phyloP scores from a whole-genome alignment of 2,329 filamentous ascomycete genomes.

The Scolecobasidium constrictum region DNA sequence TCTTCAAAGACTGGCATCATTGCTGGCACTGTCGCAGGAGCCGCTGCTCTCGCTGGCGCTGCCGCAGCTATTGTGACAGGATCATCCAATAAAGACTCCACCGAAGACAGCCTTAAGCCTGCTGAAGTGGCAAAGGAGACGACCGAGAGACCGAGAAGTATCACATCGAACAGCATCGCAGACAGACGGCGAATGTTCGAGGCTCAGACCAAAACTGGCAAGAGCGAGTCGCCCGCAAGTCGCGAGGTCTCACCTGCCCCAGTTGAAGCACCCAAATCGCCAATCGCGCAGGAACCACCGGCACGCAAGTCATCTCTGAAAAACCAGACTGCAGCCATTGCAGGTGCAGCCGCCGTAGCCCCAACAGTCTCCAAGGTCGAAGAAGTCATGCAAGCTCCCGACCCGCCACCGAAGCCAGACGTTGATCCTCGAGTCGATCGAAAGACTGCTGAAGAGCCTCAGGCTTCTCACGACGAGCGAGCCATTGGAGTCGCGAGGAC shows the following conservation, averaged over 20 bases:
- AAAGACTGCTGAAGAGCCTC: background rate
- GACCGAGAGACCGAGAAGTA: background rate
- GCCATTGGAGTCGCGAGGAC: constrained; percentile 33
- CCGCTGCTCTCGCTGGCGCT: constrained; percentile 4
- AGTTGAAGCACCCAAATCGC: background rate
- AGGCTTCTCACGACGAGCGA: constrained; percentile 12
- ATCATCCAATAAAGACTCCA: background rate
- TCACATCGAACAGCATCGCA: background rate
- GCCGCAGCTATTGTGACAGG: constrained; percentile 2
- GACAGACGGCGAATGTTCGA: background rate
- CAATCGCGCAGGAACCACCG: background rate
- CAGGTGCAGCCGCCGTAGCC: background rate
- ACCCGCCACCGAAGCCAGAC: no score
- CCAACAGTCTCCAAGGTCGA: no score
- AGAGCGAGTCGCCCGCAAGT: background rate
- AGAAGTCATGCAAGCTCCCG: no score
- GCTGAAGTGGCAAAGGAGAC: background rate
- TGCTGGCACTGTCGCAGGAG: constrained; percentile 6
- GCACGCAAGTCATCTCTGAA: background rate
- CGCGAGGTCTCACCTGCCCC: background rate
- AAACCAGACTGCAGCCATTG: background rate
- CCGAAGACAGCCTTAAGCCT: background rate
- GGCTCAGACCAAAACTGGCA: background rate
- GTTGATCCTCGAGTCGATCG: background rate
- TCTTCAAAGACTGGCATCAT: constrained; percentile 1